phyloP scores from a whole-genome alignment of 2,329 filamentous ascomycete genomes.

The Fusarium circinatum region DNA sequence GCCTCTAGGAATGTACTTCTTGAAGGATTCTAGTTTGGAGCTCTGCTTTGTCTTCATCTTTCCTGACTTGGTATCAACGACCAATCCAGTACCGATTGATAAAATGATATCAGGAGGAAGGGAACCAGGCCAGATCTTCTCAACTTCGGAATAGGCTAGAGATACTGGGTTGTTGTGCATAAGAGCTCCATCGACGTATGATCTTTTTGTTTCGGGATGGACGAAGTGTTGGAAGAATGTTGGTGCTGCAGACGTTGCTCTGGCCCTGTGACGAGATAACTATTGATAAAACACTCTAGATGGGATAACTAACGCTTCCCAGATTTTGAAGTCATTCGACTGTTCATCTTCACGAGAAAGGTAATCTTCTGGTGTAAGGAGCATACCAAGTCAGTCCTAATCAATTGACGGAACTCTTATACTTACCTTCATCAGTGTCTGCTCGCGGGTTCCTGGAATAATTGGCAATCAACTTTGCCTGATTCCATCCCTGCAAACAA shows the following conservation, averaged over 20 bases:
- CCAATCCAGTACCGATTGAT: constrained; percentile 1
- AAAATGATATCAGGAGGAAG: constrained; percentile 11
- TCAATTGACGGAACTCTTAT: accelerated
- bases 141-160: neutral
- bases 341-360: constrained; percentile 6
- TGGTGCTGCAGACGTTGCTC: constrained; percentile 21
- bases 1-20: neutral
- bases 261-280: neutral
- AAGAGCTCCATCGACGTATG: neutral
- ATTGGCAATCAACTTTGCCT: constrained; percentile 9
- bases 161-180: constrained; percentile 14
- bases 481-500: neutral
- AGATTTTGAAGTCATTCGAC: constrained; percentile 1
- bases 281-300: accelerated
- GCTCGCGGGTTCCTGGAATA: constrained; percentile 14
- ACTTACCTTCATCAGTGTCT: neutral
- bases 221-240: constrained; percentile 12
- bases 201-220: neutral
- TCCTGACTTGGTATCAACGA: neutral
- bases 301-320: constrained; percentile 12
- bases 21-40: neutral
- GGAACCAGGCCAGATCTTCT: constrained; percentile 7
- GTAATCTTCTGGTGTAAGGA: neutral
- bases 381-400: accelerated
- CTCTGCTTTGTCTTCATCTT: neutral